A percentile compares a stretch with the other conserved stretches of the same genome.
Conservation (phyloP, 345 rosid species). For the Erysimum cheiranthoides region DNA sequence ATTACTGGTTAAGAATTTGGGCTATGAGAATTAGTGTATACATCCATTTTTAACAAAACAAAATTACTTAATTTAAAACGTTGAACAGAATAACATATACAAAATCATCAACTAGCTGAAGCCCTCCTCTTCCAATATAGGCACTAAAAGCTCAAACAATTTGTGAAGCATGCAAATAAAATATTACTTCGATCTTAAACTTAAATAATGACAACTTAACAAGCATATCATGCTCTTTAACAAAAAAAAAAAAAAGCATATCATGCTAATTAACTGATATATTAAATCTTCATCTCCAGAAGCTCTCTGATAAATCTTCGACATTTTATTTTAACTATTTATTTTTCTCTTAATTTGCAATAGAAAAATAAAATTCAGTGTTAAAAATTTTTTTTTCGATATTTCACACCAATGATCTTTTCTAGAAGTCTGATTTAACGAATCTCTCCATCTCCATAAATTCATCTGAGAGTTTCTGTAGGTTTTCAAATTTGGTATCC, state of each 20-base stretch:
- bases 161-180: background rate
- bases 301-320: background rate
- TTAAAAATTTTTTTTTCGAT: too few species aligned
- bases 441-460: background rate
- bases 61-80: too few species aligned
- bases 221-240: background rate
- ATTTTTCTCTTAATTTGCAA: too few species aligned
- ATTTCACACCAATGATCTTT: background rate
- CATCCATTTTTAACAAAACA: background rate
- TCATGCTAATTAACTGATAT: too few species aligned
- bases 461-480: too few species aligned
- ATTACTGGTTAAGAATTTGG: background rate
- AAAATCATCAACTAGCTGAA: background rate
- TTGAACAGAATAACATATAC: too few species aligned
- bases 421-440: background rate
- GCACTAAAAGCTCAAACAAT: background rate
- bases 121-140: background rate
- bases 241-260: too few species aligned
- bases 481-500: too few species aligned
- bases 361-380: too few species aligned
- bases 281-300: too few species aligned
- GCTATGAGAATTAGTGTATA: background rate
- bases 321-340: too few species aligned
- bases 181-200: background rate
- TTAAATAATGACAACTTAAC: background rate